Percentiles rank a stretch among this genome's conserved stretches.
Conservation (phyloP, 1,139 yeast genomes). For the Hansenula lynferdii region DNA sequence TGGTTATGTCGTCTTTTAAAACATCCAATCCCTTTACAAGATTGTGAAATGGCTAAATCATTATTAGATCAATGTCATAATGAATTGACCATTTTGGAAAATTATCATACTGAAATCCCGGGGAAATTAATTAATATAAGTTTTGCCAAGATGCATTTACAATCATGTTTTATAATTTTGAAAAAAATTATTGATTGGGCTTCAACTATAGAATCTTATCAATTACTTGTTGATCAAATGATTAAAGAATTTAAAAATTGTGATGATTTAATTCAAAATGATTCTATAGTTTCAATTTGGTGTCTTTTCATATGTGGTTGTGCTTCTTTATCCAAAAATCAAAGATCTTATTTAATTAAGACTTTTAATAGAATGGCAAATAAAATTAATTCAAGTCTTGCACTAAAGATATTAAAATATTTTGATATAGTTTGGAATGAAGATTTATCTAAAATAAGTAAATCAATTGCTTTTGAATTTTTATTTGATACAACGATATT, state of each 20-base stretch:
- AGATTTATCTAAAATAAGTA: slow-evolving; percentile 4
- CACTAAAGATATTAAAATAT: slow-evolving; percentile 19
- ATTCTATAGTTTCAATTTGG: slow-evolving; percentile 18
- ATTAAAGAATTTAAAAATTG: slow-evolving; percentile 9
- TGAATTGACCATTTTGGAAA: slow-evolving; percentile 7
- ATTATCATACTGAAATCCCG: neutral
- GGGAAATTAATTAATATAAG: slow-evolving; percentile 8
- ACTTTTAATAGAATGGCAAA: slow-evolving; percentile 10
- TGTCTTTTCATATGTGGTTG: slow-evolving; percentile 20
- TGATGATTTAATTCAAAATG: neutral
- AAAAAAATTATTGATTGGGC: slow-evolving; percentile 13
- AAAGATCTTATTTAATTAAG: slow-evolving; percentile 8
- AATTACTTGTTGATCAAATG: slow-evolving; percentile 9
- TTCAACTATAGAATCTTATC: slow-evolving; percentile 7
- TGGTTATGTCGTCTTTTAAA: slow-evolving; percentile 20
- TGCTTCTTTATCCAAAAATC: slow-evolving; percentile 8
- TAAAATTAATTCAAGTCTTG: slow-evolving; percentile 14
- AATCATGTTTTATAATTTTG: slow-evolving; percentile 13
- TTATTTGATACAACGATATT: slow-evolving; percentile 20
- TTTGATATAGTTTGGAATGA: slow-evolving; percentile 21
- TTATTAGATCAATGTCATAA: slow-evolving; percentile 7
- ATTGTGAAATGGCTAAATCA: slow-evolving; percentile 6
- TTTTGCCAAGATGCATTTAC: slow-evolving; percentile 12
- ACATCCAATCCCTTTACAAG: slow-evolving; percentile 12
- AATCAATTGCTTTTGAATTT: slow-evolving; percentile 17